Evolutionary conservation across 108 stramenopile species (phyloP).

Genomic region (Cyclostephanos tholiformis): DNA sequence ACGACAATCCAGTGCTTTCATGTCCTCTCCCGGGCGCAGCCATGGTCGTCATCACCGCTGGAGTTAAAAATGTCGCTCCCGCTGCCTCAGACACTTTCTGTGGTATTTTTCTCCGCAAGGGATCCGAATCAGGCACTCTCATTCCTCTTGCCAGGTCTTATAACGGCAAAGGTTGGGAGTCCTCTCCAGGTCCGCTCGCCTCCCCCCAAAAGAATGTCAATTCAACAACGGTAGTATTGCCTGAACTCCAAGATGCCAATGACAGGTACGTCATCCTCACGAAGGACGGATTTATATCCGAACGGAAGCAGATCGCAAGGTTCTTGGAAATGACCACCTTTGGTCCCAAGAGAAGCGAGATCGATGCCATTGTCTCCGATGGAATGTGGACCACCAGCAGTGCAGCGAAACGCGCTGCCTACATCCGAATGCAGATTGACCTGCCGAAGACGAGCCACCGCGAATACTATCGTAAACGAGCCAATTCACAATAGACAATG

Average conservation of each 20-base stretch:
- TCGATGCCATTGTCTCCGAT: constrained; percentile 31
- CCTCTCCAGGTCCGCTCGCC: constrained; percentile 45
- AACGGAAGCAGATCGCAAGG: constrained; percentile 43
- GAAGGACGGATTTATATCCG: constrained; percentile 14
- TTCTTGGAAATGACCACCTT: constrained; percentile 68
- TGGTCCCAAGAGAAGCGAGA: constrained; percentile 48
- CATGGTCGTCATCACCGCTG: not conserved
- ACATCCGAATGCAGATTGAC: constrained; percentile 37
- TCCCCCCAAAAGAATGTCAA: constrained; percentile 1
- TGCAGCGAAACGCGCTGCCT: constrained; percentile 17
- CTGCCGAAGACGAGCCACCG: constrained; percentile 43
- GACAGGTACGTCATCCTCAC: constrained; percentile 31
- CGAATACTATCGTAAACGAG: constrained; percentile 48
- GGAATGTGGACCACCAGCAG: constrained; percentile 16
- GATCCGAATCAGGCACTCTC: constrained; percentile 13
- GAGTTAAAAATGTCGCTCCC: not conserved
- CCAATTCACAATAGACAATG: too few species aligned
- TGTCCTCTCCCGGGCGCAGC: constrained; percentile 10
- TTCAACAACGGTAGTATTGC: not conserved
- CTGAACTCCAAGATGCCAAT: constrained; percentile 9
- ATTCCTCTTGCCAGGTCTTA: constrained; percentile 73
- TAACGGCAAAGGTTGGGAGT: constrained; percentile 67
- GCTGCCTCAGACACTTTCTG: constrained; percentile 22
- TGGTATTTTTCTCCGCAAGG: constrained; percentile 25
- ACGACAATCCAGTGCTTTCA: not conserved